Base-by-base conservation (phyloP, 2,329 filamentous ascomycete species). In the Aspergillus niger region DNA sequence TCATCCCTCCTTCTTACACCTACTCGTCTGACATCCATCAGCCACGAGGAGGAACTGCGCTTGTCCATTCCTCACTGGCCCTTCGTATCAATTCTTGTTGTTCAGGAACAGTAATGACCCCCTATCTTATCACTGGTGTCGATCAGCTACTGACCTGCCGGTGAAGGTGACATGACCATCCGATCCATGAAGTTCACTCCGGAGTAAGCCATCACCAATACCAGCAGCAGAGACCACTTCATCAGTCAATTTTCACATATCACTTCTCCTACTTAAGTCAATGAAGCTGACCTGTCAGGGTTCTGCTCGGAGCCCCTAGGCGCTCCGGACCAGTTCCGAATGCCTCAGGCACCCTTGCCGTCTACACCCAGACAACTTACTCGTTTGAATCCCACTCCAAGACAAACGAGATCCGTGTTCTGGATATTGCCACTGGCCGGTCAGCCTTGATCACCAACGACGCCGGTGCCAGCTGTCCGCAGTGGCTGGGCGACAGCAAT, bases 341-440 rank as follows among this genome's bases (percentile, higher is more conserved):
- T 65, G 68, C 79, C 1, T 70, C 76, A 24, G 80, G 80, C n/a
- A 81, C 75, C 13, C 73, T 81, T 28, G 77, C 78, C 5, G 73
- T 81, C 10, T 82, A 80, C 67, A 81, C 77, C 8, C 79, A 81
- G 57, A 79, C 79, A 2, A 74, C 76, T n/a, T 82, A 82, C 63
- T 81, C 79, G 22, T 82, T 82, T 65, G 78, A 81, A 30, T 78
- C 77, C 0, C 80, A 82, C 65, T 74, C 76, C 39, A 79, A 79
- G 63, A 80, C 73, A 32, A 77, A 74, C 50, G 80, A 82, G 62
- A 78, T 82, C 49, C 75, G 77, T 24, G 75, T 81, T 3, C 63
- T 82, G 3, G 77, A 82, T 43, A 72, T 82, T 38, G 67, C 69
- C 10, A 75, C 73, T 17, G 76, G 79, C 20, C 73, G 73, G 26